Base-by-base conservation (phyloP, 306 rosid species). In the Senna siamea region DNA sequence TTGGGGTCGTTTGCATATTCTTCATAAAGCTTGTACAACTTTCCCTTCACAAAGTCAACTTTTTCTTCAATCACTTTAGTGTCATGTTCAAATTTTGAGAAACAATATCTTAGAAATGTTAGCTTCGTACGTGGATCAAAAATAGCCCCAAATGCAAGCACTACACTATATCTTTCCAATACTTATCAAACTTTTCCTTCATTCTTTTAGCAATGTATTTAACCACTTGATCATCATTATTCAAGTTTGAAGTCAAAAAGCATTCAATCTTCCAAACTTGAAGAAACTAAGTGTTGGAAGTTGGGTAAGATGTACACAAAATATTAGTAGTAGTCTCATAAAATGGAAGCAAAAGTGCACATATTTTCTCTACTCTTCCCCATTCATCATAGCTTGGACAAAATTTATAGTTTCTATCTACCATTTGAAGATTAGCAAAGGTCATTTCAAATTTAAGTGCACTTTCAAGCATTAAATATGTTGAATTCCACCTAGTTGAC, bases 101-200 rank as follows among this genome's bases (percentile, higher is more conserved):
- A n/a, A n/a, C n/a, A n/a, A n/a, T n/a, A n/a, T n/a, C n/a, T n/a
- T n/a, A n/a, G n/a, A n/a, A n/a, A n/a, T n/a, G n/a, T n/a, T n/a
- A n/a, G 5, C 43, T 37, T 37, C 1, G 43, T 7, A 7, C 43
- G 43, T 2, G 9, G 43, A 37, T 37, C 43, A 37, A 37, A 7
- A 37, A 37, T 37, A 6, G 5, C 5, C 8, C 8, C 43, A 37
- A 37, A 37, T 0, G 43, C 43, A 7, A 37, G 58, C 7, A 66
- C 72, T 18, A 23, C 2, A 44, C 72, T 66, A 11, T 66, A 66
- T 26, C 41, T 2, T 28, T 20, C 57, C 44, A 67, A 48, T 50
- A 68, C 5, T 50, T 68, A 0, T 68, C 26, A 9, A 68, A 68
- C 20, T 48, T 68, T 12, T 0, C 0, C 9, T 48, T 13, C 32